Base-by-base conservation (phyloP, 139 green algal genomes). In the Picochlorum costavermella region DNA sequence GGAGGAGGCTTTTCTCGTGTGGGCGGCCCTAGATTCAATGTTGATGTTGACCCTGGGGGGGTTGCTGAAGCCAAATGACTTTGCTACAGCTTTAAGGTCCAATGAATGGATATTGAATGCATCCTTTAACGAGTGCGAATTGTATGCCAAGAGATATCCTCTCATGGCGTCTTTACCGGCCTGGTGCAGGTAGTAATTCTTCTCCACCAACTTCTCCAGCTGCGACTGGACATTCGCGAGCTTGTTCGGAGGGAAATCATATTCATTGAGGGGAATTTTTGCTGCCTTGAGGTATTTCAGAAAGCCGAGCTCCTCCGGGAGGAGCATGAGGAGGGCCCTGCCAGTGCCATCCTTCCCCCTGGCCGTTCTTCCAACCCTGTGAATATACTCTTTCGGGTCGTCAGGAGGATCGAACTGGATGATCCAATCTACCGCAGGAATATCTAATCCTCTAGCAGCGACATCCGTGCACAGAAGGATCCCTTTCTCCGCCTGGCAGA, bases 181-280 rank as follows among this genome's bases (percentile, higher is more conserved):
- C 73, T 91, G 82, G 72, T 98, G 88, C 68, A 99, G 79, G 76
- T 97, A 98, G 76, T 97, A 98, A 76, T 98, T 99, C 81, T 98
- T 99, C 71, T 91, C 85, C 48, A 99, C 88, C 49, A 99, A 89
- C 44, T 85, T 79, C 83, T 98, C 90, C 53, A 99, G 82, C 83
- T 99, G 92, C 6, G 72, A 75, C 70, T 99, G 94, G 51, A 99
- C 90, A 74, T 96, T 96, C 57, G 87, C 78, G 31, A 99, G 82
- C 83, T 99, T 99, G 79, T 71, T 81, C 2, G 79, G 73, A 5
- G 94, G 94, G 53, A 98, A 97, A 63, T 97, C 92, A 77, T 98
- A 98, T 81, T 98, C 93, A 74, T 96, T 96, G 33, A 98, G 64
- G 2, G 94, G 90, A 36, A 96, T 86, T 69, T 66, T 63, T 14